A percentile compares a stretch with the other conserved stretches of the same genome.
Evolutionary conservation across 1,284 basidiomycete species (phyloP).

Genomic region (Inonotus hispidus): DNA sequence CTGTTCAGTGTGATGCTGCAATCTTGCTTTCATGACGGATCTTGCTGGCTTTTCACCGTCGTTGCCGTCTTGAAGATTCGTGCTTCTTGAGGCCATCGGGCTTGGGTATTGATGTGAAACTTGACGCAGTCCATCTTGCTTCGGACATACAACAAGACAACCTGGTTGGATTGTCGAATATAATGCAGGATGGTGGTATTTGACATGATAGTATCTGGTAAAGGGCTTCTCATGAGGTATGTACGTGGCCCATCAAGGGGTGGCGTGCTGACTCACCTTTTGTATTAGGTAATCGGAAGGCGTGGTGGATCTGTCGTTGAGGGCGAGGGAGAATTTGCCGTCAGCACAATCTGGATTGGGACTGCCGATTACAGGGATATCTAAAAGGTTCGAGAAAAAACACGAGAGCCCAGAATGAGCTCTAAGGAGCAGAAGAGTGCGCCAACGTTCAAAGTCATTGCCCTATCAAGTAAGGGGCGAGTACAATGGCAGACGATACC

Average conservation of each 20-base stretch:
- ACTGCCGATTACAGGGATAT: no score
- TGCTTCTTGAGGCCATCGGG: no score
- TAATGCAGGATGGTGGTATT: neutral
- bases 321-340: neutral
- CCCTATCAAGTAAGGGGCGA: no score
- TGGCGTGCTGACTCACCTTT: slow-evolving; percentile 6
- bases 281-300: slow-evolving; percentile 6
- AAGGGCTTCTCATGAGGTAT: neutral
- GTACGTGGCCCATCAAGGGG: neutral
- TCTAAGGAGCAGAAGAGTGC: no score
- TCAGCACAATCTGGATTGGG: no score
- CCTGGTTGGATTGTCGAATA: neutral
- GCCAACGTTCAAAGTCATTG: no score
- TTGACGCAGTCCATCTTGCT: neutral
- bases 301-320: neutral
- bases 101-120: neutral
- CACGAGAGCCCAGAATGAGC: no score
- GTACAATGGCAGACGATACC: no score
- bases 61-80: neutral
- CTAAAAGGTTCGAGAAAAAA: no score
- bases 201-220: slow-evolving; percentile 7
- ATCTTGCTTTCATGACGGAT: neutral
- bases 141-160: neutral
- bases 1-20: neutral
- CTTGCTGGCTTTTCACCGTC: no score